Evolutionary conservation across 768 basidiomycete species (phyloP).

Genomic region (Boletus rufocinnamomeus): DNA sequence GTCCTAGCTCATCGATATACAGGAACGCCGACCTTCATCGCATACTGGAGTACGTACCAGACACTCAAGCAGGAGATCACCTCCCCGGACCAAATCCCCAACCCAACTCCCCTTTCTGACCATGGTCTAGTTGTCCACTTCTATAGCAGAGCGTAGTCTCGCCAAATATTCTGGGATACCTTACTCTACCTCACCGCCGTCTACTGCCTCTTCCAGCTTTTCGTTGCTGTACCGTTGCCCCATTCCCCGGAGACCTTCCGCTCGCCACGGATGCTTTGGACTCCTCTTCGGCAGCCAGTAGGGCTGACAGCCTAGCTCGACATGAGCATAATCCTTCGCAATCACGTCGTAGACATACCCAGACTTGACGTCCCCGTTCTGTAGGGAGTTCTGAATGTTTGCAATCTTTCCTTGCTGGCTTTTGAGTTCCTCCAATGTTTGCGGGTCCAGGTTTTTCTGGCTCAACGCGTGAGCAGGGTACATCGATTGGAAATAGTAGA

Average conservation of each 20-base stretch:
- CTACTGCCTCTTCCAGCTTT: constrained; percentile 40
- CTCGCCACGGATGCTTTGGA: constrained; percentile 30
- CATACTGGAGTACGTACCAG: constrained; percentile 58
- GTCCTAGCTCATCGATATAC: constrained; percentile 14
- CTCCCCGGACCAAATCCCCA: constrained; percentile 10
- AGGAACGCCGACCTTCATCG: constrained; percentile 59
- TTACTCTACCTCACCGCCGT: constrained; percentile 29
- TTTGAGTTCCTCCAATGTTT: constrained; percentile 63
- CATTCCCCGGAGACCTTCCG: constrained; percentile 22
- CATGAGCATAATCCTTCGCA: constrained; percentile 5
- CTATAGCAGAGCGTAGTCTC: constrained; percentile 10
- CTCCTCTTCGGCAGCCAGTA: constrained; percentile 45
- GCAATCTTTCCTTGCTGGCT: constrained; percentile 58
- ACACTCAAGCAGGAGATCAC: constrained; percentile 11
- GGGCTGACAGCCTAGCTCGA: constrained; percentile 43
- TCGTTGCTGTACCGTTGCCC: constrained; percentile 30
- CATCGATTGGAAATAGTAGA: background rate
- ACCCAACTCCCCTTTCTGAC: constrained; percentile 14
- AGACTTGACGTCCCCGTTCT: constrained; percentile 58
- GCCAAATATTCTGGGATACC: constrained; percentile 2
- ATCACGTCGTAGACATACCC: constrained; percentile 43
- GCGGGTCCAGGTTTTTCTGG: constrained; percentile 78
- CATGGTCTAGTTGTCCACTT: background rate
- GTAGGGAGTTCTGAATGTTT: constrained; percentile 56
- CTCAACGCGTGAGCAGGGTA: constrained; percentile 10